phyloP scores from a whole-genome alignment of 306 rosid species.

The Quercus ilex region DNA sequence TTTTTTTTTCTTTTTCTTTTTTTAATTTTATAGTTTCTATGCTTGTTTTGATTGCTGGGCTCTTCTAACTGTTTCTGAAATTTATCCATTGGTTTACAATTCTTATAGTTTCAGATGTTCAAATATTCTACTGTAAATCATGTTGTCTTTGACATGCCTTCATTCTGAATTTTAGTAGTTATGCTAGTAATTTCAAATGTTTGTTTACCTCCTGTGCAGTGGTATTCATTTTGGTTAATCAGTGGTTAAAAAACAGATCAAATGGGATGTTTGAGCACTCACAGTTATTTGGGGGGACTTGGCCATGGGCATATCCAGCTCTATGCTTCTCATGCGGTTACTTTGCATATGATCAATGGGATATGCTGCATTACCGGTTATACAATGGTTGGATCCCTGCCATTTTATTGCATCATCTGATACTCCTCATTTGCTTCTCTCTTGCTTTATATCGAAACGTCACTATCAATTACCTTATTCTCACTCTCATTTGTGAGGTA shows the following conservation, averaged over 20 bases:
- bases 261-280: slow-evolving; percentile 83
- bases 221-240: slow-evolving; percentile 54
- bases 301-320: slow-evolving; percentile 88
- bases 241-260: slow-evolving; percentile 44
- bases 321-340: slow-evolving; percentile 95
- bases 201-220: slow-evolving; percentile 48
- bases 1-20: background rate
- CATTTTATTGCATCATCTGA: slow-evolving; percentile 78
- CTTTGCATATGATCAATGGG: slow-evolving; percentile 98
- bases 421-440: slow-evolving; percentile 87
- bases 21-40: background rate
- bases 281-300: slow-evolving; percentile 62
- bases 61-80: background rate
- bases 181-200: background rate
- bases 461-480: slow-evolving; percentile 94
- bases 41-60: background rate
- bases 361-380: slow-evolving; percentile 68
- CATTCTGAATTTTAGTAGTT: background rate
- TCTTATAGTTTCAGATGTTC: background rate
- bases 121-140: background rate
- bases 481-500: slow-evolving; percentile 94
- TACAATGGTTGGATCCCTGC: slow-evolving; percentile 82
- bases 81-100: background rate
- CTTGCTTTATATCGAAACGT: slow-evolving; percentile 87
- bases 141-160: background rate